phyloP scores from a whole-genome alignment of 208 protist species.

The Trypanosoma conorhini region DNA sequence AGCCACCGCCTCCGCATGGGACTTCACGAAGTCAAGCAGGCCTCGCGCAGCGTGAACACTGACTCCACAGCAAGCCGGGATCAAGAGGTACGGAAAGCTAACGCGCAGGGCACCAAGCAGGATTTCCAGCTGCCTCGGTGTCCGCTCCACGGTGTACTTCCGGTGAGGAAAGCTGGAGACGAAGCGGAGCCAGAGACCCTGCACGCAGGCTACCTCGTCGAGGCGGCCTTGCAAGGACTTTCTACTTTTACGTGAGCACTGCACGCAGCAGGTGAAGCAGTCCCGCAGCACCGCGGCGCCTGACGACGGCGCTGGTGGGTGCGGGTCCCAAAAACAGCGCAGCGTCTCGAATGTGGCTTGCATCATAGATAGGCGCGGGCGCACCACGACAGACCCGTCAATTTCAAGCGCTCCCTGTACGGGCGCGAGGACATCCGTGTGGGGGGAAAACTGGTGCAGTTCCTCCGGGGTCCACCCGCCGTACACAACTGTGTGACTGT shows the following conservation, averaged over 20 bases:
- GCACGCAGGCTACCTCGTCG: neutral
- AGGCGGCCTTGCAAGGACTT: neutral
- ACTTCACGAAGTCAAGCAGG: constrained; percentile 29
- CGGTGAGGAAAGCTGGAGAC: constrained; percentile 23
- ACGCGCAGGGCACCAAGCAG: constrained; percentile 34
- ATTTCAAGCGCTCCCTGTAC: constrained; percentile 2
- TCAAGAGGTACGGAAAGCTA: constrained; percentile 50
- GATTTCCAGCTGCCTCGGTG: constrained; percentile 25
- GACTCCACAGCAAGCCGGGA: constrained; percentile 22
- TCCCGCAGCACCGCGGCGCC: constrained; percentile 7
- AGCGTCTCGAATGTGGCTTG: constrained; percentile 21
- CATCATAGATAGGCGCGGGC: constrained; percentile 17
- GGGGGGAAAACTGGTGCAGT: constrained; percentile 12
- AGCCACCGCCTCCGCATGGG: constrained; percentile 23
- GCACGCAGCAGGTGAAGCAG: constrained; percentile 12
- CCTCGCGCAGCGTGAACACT: constrained; percentile 15
- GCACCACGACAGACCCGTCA: neutral
- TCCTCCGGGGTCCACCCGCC: constrained; percentile 27
- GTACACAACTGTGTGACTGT: constrained; percentile 25
- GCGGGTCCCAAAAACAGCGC: constrained; percentile 22
- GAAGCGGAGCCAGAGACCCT: constrained; percentile 21
- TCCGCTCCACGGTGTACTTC: constrained; percentile 35
- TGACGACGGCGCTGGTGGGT: neutral
- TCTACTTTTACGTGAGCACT: constrained; percentile 10
- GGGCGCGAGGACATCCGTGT: constrained; percentile 10